Conservation (phyloP, 768 basidiomycete genomes). For the Boletus rubropictus region DNA sequence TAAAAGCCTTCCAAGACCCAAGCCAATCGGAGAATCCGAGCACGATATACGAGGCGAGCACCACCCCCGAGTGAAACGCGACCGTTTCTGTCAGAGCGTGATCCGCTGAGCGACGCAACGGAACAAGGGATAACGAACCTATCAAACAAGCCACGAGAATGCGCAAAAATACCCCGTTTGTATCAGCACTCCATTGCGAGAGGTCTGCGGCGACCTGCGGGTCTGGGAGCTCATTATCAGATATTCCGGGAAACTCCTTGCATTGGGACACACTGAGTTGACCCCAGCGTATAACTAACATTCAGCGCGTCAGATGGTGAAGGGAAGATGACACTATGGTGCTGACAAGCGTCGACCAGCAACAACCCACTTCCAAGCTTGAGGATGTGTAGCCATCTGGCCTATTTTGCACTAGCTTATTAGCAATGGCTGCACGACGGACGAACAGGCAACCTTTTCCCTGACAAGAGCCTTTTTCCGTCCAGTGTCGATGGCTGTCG, state of each 20-base stretch:
- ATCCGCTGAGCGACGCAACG: not conserved
- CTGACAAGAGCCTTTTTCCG: slow-evolving; percentile 9
- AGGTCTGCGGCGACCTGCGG: slow-evolving; percentile 32
- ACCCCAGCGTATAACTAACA: slow-evolving; percentile 72
- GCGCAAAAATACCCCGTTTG: slow-evolving; percentile 44
- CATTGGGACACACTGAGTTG: slow-evolving; percentile 47
- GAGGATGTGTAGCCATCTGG: slow-evolving; percentile 54
- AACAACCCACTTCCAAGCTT: slow-evolving; percentile 55
- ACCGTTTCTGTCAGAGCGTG: slow-evolving; percentile 51
- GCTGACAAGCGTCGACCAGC: slow-evolving; percentile 69
- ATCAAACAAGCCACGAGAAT: slow-evolving; percentile 62
- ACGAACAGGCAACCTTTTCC: slow-evolving; percentile 24
- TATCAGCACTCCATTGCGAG: slow-evolving; percentile 51
- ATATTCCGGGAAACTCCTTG: not conserved
- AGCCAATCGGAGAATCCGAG: slow-evolving; percentile 39
- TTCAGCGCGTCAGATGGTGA: not conserved
- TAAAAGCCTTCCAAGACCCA: slow-evolving; percentile 21
- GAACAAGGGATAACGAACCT: slow-evolving; percentile 35
- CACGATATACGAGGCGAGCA: slow-evolving; percentile 49
- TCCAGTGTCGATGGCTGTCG: not conserved
- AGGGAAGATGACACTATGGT: not conserved
- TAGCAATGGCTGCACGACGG: slow-evolving; percentile 1
- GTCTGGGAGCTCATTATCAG: slow-evolving; percentile 29
- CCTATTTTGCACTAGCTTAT: slow-evolving; percentile 39
- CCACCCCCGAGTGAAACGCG: slow-evolving; percentile 67